Percentiles rank a stretch among this genome's conserved stretches.
Conservation (phyloP, 768 basidiomycete genomes). For the Hortiboletus campestris region DNA sequence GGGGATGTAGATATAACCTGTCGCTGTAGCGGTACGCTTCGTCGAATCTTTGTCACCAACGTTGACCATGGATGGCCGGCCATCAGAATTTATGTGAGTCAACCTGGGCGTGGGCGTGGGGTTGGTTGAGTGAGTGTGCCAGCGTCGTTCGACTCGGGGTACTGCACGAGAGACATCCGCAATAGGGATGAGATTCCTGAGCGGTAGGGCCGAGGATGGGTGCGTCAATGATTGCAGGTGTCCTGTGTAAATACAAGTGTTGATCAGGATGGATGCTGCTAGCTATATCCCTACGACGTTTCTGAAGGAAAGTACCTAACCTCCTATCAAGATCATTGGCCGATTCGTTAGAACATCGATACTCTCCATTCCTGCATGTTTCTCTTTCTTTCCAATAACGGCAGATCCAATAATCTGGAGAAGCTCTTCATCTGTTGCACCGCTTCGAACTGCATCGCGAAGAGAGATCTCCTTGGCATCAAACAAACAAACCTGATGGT, state of each 20-base stretch:
- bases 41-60: slow-evolving; percentile 62
- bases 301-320: slow-evolving; percentile 58
- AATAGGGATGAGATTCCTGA: neutral
- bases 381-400: slow-evolving; percentile 69
- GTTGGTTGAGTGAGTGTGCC: slow-evolving; percentile 17
- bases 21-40: slow-evolving; percentile 69
- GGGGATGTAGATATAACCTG: slow-evolving; percentile 70
- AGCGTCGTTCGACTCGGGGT: slow-evolving; percentile 20
- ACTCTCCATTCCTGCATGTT: slow-evolving; percentile 81
- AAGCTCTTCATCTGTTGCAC: slow-evolving; percentile 62
- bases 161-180: neutral
- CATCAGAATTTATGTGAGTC: slow-evolving; percentile 72
- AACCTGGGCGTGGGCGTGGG: slow-evolving; percentile 31
- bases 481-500: slow-evolving; percentile 75
- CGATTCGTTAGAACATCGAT: slow-evolving; percentile 76
- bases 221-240: slow-evolving; percentile 2
- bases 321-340: slow-evolving; percentile 92
- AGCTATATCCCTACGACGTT: slow-evolving; percentile 16
- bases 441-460: slow-evolving; percentile 66
- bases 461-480: slow-evolving; percentile 83
- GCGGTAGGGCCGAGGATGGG: neutral
- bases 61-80: slow-evolving; percentile 83
- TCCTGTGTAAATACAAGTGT: slow-evolving; percentile 24
- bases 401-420: slow-evolving; percentile 61
- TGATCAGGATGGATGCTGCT: slow-evolving; percentile 22